Evolutionary conservation across 2,329 filamentous ascomycete species (phyloP).

Genomic region (Ascochyta fabae): DNA sequence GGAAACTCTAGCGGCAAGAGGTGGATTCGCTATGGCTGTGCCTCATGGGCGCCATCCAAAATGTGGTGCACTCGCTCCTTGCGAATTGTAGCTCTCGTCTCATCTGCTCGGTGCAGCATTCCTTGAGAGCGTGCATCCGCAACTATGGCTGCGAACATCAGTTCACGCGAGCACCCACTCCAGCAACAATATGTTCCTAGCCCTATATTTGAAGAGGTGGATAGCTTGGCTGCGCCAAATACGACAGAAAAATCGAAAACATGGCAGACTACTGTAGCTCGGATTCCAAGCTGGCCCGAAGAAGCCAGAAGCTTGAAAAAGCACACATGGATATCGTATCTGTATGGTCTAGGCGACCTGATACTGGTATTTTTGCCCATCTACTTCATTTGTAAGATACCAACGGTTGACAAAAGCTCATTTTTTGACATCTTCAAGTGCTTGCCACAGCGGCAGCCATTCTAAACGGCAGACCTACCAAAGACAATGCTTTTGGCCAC

Average conservation of each 20-base stretch:
- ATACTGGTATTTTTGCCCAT: too few relatives aligned
- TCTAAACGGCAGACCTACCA: too few relatives aligned
- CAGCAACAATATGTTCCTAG: conserved; percentile 3
- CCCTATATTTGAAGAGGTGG: conserved; percentile 11
- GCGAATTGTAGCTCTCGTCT: conserved; percentile 29
- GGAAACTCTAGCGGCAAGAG: conserved; percentile 15
- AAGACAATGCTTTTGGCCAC: too few relatives aligned
- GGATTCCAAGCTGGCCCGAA: too few relatives aligned
- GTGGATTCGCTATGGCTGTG: conserved; percentile 33
- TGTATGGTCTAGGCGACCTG: too few relatives aligned
- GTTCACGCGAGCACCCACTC: conserved; percentile 23
- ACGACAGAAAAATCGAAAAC: conserved; percentile 26
- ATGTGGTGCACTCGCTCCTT: conserved; percentile 30
- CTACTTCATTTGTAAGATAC: too few relatives aligned
- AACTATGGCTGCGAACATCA: conserved; percentile 19
- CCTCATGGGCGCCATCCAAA: conserved; percentile 31
- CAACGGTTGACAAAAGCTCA: too few relatives aligned
- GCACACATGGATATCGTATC: too few relatives aligned
- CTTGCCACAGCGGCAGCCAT: too few relatives aligned
- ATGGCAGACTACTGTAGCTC: conserved; percentile 33
- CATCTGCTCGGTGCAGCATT: conserved; percentile 9
- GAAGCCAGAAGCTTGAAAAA: conserved; percentile 33
- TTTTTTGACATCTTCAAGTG: too few relatives aligned
- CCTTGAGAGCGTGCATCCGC: conserved; percentile 16
- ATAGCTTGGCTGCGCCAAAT: not conserved